Evolutionary conservation across 371 early-diverging fungal genomes (phyloP), one percentile per base, ranked within the genome.

Genomic region (Mucor piriformis): DNA sequence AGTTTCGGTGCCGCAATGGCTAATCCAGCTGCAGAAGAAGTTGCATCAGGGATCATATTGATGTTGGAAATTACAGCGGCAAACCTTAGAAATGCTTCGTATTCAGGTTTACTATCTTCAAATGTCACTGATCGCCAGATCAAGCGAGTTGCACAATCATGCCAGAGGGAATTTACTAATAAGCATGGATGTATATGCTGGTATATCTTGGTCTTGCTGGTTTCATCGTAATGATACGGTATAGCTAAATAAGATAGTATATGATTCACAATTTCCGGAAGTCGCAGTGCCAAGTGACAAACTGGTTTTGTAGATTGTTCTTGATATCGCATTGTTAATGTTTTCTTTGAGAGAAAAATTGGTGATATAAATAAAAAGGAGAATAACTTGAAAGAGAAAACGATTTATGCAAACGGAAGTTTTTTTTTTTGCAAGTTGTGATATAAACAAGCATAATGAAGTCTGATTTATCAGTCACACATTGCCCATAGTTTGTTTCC

Each of bases 71-170:
- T n/a, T 6, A 35, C 23, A 12, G 43, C 32, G 2, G 63, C 56
- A 33, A 70, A 63, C 23, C 57, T 53, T 29, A 58, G 20, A 35
- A 69, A 73, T n/a, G 70, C 57, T 15, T 59, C 63, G 24, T 59
- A 64, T 15, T 66, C 70, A 13, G 50, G 42, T 50, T 64, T 57
- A 0, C 29, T 60, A n/a, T 66, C 73, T 42, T 73, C 70, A 61
- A 73, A 73, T 4, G 44, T 38, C 7, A 73, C 21, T n/a, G 58
- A 24, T 21, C 59, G 50, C 73, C 73, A 73, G 21, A 73, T 46
- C 2, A 61, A 43, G 16, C 73, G 60, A 3, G 59, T 57, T 8
- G 70, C 65, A 59, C 70, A 66, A 43, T 60, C 64, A 58, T 73
- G 61, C 70, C 73, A 73, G 13, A 69, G 50, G 18, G 49, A 25